A percentile compares a stretch with the other conserved stretches of the same genome.
Evolutionary conservation across 2,329 filamentous ascomycete species (phyloP).

Genomic region (Botrytis paeoniae): DNA sequence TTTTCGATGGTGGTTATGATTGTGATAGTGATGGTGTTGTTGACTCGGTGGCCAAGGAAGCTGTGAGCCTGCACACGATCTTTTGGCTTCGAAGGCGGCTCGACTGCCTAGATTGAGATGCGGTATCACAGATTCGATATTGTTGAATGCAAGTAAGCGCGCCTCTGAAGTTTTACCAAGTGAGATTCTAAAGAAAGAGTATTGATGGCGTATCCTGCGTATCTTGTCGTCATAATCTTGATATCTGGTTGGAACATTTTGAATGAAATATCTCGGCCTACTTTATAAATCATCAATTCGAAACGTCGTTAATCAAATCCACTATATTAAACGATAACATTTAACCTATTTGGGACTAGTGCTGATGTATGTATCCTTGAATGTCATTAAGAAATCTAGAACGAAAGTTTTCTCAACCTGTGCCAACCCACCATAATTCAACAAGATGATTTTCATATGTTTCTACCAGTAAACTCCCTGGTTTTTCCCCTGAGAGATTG

Average conservation of each 20-base stretch:
- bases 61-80: background rate
- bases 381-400: conserved; percentile 8
- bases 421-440: background rate
- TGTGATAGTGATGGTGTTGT: background rate
- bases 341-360: background rate
- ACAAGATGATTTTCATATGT: conserved; percentile 13
- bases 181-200: background rate
- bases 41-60: background rate
- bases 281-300: background rate
- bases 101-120: background rate
- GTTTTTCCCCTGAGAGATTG: background rate
- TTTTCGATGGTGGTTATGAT: background rate
- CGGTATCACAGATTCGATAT: background rate
- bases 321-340: background rate
- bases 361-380: background rate
- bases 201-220: background rate
- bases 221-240: conserved; percentile 1
- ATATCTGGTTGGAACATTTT: background rate
- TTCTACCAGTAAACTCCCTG: conserved; percentile 4
- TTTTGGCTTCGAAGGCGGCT: background rate
- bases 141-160: conserved; percentile 3
- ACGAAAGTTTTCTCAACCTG: background rate
- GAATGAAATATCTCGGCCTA: background rate
- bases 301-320: conserved; percentile 16
- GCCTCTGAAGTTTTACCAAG: background rate